Evolutionary conservation across 345 rosid genomes (phyloP).

Genomic region (Corymbia maculata): DNA sequence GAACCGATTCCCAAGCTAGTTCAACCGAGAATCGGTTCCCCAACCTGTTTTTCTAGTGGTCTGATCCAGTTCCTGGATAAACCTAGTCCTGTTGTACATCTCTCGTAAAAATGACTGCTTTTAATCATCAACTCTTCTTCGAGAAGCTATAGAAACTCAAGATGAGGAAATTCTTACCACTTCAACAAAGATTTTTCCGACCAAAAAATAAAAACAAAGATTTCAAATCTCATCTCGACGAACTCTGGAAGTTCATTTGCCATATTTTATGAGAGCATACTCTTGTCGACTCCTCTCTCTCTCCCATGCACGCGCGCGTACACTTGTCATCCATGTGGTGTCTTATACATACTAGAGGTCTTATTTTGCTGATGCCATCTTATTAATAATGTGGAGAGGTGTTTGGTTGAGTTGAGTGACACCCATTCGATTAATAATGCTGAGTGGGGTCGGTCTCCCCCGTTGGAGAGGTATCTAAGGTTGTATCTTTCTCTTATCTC

Average conservation of each 20-base stretch:
- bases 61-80: no score
- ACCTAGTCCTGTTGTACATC: no score
- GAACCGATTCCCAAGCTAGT: no score
- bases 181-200: no score
- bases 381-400: no score
- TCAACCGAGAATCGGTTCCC: no score
- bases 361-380: neutral
- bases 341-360: neutral
- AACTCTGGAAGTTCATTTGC: no score
- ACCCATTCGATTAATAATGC: neutral
- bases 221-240: neutral
- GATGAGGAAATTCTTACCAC: neutral
- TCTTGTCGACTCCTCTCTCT: no score
- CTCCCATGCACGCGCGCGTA: fast-evolving
- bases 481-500: neutral
- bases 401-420: neutral
- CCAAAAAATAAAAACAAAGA: neutral
- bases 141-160: neutral
- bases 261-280: no score
- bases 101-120: neutral
- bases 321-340: no score
- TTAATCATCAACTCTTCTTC: neutral
- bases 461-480: neutral
- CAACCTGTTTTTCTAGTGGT: no score
- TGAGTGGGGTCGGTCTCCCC: neutral